Base-by-base conservation (phyloP, 2,329 filamentous ascomycete species). In the Claviceps sp. region DNA sequence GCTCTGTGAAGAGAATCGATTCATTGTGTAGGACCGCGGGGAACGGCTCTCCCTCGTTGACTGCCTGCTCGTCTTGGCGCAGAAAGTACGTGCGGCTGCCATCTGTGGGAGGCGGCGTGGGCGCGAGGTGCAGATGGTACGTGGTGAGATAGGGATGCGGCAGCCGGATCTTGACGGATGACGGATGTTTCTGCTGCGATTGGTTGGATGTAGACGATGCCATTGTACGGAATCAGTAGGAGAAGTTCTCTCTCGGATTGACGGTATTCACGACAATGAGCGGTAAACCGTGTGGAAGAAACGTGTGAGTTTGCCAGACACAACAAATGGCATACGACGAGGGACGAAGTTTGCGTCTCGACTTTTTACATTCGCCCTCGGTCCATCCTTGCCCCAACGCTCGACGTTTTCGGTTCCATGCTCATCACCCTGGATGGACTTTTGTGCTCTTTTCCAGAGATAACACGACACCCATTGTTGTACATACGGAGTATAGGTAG, bases 61-160 rank as follows among this genome's bases (percentile, higher is more conserved):
- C 50, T n/a, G 53, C 24, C 9, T 54, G 52, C 42, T 53, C 51
- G 36, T 56, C 60, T 26, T 57, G 54, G 34, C 59, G 58, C 44
- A 62, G 50, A 30, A 53, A 50, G 48, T 56, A 62, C 30, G 60
- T 53, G 26, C 41, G 41, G 5, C 18, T 38, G 7, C 13, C 48
- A 16, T 37, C 34, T 26, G 48, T 36, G 53, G n/a, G n/a, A 13
- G 30, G 16, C 45, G 55, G 47, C 47, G 53, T 51, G 37, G 59
- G 38, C 0, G 55, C 51, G 4, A 20, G 51, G 52, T 57, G 55
- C 16, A 63, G 58, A 50, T 55, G 56, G 50, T 62, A 63, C 2
- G 61, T 61, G 1, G 57, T 60, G 20, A 59, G 57, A 52, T 55
- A 60, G 47, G 56, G 56, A 49, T 54, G 54, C 18, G 56, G 55